Base-by-base conservation (phyloP, 805 yeast species). In the Zygotorulaspora chibaensis region DNA sequence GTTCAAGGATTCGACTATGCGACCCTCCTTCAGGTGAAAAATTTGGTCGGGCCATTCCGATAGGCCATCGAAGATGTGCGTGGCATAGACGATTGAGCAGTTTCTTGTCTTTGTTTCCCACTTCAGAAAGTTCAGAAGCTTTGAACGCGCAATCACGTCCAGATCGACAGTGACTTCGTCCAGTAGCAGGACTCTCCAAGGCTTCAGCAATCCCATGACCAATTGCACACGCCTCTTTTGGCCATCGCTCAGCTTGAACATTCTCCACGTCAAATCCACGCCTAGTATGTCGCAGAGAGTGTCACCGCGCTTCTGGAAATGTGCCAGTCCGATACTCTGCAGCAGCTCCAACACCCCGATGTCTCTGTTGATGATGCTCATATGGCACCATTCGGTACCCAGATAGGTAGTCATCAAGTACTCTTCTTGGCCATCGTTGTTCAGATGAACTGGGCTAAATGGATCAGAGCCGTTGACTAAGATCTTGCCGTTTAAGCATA, bases 381-480 rank as follows among this genome's bases (percentile, higher is more conserved):
- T 93, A 45, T 85, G 79, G 5, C 96, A 96, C 99, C 99, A 93
- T 61, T 93, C 99, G 0, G 98, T 93, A 3, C 99, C 99, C 35
- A 93, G 69, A 61, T 91, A 91, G 0, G 96, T 86, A 23, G 81
- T 78, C 40, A 72, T 72, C 45, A 76, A 71, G 33, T 35, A 45
- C 5, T 78, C 65, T 1, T 66, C 62, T 4, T 66, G 68, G 16
- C 50, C 57, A 29, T 71, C 63, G 11, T 68, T 70, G 8, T 56
- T 55, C 45, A 75, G 71, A 3, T 59, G 55, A 6, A 54, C 43
- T 13, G 76, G 76, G n/a, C 87, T 71, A 68, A 93, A 93, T 1
- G 99, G 99, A 58, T 93, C 95, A 42, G 76, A 71, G 0, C 96
- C 96, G 28, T 87, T 86, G n/a, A 93, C 76, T 18, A 63, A 56